A percentile compares a stretch with the other conserved stretches of the same genome.
These are phyloP conservation scores for Schizochytrium sp. DNA, from an alignment of 108 stramenopile species.

Conservation along the genomic window DNA sequence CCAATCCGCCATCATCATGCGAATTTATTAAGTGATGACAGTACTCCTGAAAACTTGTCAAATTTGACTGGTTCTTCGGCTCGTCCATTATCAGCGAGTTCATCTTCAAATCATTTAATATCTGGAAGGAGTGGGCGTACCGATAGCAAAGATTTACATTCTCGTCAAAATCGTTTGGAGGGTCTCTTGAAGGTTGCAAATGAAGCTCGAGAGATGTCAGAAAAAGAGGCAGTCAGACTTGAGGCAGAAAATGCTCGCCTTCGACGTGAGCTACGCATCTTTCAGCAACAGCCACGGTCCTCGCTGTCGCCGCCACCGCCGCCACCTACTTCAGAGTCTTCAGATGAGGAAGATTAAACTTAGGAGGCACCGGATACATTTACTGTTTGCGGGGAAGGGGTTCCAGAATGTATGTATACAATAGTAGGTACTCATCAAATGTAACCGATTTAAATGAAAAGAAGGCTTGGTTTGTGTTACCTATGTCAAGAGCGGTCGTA, in stretches of 20 bases:
- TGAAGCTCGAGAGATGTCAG: conserved; percentile 50
- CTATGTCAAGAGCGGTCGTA: too few relatives aligned
- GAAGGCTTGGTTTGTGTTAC: too few relatives aligned
- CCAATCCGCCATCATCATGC: neutral
- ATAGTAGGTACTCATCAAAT: too few relatives aligned
- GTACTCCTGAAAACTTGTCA: neutral
- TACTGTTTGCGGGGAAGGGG: too few relatives aligned
- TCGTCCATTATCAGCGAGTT: too few relatives aligned
- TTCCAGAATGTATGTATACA: too few relatives aligned
- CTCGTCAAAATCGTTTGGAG: neutral
- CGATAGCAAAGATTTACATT: conserved; percentile 30
- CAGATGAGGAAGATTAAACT: too few relatives aligned
- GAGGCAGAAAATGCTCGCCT: conserved; percentile 38
- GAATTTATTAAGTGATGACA: neutral
- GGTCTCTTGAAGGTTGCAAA: conserved; percentile 11
- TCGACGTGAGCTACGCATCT: conserved; percentile 28
- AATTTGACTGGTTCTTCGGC: too few relatives aligned
- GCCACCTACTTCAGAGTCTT: neutral
- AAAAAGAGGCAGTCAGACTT: conserved; percentile 23
- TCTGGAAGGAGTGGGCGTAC: neutral
- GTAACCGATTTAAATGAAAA: too few relatives aligned
- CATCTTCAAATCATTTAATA: neutral
- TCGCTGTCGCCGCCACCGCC: neutral
- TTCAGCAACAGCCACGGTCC: neutral
- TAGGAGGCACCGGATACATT: too few relatives aligned